Evolutionary conservation across 2,329 filamentous ascomycete species (phyloP), one percentile per base, ranked within the genome.

Genomic region (Dactylonectria macrodidyma): DNA sequence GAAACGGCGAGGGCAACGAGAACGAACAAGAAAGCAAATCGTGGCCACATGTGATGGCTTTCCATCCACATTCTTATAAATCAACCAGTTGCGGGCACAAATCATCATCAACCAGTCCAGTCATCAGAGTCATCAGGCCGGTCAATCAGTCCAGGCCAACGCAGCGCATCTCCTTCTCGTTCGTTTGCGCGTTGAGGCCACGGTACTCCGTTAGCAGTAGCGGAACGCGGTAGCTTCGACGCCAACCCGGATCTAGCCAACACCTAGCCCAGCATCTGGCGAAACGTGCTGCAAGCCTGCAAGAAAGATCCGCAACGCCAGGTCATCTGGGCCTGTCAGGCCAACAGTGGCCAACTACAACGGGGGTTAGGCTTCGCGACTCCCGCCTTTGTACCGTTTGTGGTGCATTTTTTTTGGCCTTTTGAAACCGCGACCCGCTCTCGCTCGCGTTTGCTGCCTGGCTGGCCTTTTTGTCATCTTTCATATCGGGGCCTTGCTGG

Each of bases 361-460:
- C 26, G 26, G 26, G 26, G 26, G 26, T 30, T 30, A 30, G 14
- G n/a, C 41, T 44, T 44, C 16, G 41, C 14, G 41, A n/a, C 41
- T 14, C 16, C 8, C 14, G 14, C 41, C n/a, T 44, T n/a, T n/a
- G 2, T n/a, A n/a, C 41, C 26, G 10, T 14, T 48, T 48, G 24
- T 30, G 14, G 24, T 14, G 24, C 16, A 10, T 41, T 60, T 46
- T 54, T 64, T 48, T 65, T 56, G 19, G 22, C 26, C 33, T 54
- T n/a, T 33, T 34, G 50, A 52, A 56, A 62, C 63, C 63, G 58
- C 57, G 68, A 71, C 65, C 70, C 67, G 64, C 51, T 50, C 46
- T 30, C 26, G 26, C 26, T 30, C 26, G 26, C 44, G 41, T 55
- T 33, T 44, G 58, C 64, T 66, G 64, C 64, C 64, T 66, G 64